Evolutionary conservation across 768 basidiomycete genomes (phyloP), one percentile per base, ranked within the genome.

Genomic region (Trametopsis cervina): DNA sequence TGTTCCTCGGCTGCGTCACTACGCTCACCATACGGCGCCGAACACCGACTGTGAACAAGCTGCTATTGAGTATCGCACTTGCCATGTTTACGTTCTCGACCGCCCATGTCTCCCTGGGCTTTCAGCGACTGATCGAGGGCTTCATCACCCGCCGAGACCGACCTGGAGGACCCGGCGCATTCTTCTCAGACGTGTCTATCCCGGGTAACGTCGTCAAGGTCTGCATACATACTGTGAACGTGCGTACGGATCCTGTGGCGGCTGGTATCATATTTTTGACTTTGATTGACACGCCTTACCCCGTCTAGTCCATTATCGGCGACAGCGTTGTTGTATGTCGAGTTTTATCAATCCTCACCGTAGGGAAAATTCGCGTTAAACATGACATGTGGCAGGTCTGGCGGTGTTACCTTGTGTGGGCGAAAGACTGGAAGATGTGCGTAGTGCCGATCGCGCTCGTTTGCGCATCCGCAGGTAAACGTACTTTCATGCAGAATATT

Each of bases 151-250:
- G 54, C 25, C 60, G 59, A 39, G 55, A 65, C 49, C 41, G 44
- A 44, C 59, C 56, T 18, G 64, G 65, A 26, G 62, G 60, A 11
- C 64, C 64, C 11, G 61, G 50, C 18, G 60, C 60, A 15, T 67
- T 60, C 49, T 66, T 67, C 47, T 60, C 60, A 2, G 61, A 67
- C 44, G 63, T 67, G 4, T 64, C 64, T 20, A 63, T 62, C 13
- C 65, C 65, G 12, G 57, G 59, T n/a, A 66, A 67, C 50, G 62
- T 69, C 27, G 65, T 58, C 35, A 67, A 69, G 44, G 65, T 66
- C 21, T 57, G 57, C 23, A 56, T 69, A n/a, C 65, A 67, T 51
- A 64, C 65, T 24, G 52, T 65, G 22, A 60, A 62, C 36, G 60
- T 59, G 26, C 47, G 60, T 45, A 20, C 23, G 4, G 3, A 9